Evolutionary conservation across 192 early-diverging fungal genomes (phyloP).

Genomic region (Obelidium mucronatum): DNA sequence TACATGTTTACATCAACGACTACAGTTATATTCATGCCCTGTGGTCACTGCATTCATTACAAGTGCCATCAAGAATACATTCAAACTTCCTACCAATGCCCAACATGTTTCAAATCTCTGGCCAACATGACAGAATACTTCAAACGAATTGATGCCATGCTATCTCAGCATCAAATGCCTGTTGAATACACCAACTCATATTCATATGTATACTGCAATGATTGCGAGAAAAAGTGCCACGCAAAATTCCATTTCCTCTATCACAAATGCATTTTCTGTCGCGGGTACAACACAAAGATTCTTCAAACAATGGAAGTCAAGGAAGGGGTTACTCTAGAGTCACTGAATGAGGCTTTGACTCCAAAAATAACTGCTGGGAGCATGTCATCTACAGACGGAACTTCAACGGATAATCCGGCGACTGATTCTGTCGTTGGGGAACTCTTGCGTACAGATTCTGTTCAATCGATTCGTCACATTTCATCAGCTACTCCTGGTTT

Average conservation of each 20-base stretch:
- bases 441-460: background rate
- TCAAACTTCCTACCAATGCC: slow-evolving; percentile 93
- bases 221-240: slow-evolving; percentile 85
- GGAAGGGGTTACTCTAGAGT: slow-evolving; percentile 28
- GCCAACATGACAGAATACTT: slow-evolving; percentile 86
- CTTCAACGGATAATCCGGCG: background rate
- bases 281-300: slow-evolving; percentile 91
- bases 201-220: slow-evolving; percentile 90
- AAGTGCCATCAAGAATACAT: slow-evolving; percentile 84
- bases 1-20: slow-evolving; percentile 89
- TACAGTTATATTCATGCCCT: slow-evolving; percentile 86
- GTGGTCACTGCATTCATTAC: slow-evolving; percentile 93
- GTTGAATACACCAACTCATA: slow-evolving; percentile 79
- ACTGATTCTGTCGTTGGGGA: background rate
- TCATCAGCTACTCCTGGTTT: slow-evolving; percentile 32
- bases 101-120: slow-evolving; percentile 91
- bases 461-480: slow-evolving; percentile 35
- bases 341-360: slow-evolving; percentile 18
- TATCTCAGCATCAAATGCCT: slow-evolving; percentile 88
- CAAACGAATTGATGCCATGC: slow-evolving; percentile 78
- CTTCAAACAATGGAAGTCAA: slow-evolving; percentile 62
- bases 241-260: slow-evolving; percentile 95
- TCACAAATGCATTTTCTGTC: slow-evolving; percentile 89
- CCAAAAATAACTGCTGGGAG: background rate
- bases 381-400: background rate